Conservation (phyloP, 1,139 yeast genomes). For the Hemisphaericaspora xylanilytica region DNA sequence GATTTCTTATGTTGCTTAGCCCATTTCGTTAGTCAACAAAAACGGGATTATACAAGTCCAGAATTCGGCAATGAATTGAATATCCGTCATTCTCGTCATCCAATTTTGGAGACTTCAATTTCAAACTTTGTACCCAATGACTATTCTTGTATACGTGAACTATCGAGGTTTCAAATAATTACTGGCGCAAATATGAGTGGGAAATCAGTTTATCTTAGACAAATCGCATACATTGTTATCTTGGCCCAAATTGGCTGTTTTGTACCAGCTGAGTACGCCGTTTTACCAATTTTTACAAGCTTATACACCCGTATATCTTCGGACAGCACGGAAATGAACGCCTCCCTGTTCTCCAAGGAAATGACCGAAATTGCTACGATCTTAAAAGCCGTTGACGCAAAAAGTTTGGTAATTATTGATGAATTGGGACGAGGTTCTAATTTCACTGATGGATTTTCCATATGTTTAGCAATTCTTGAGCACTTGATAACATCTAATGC, state of each 20-base stretch:
- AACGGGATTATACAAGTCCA: slow-evolving; percentile 30
- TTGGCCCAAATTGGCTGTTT: slow-evolving; percentile 53
- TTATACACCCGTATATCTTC: slow-evolving; percentile 47
- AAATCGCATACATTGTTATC: slow-evolving; percentile 42
- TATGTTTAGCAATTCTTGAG: slow-evolving; percentile 38
- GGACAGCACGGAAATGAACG: slow-evolving; percentile 35
- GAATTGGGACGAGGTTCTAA: slow-evolving; percentile 53
- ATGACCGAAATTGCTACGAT: slow-evolving; percentile 48
- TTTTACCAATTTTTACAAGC: slow-evolving; percentile 37
- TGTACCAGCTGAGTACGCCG: slow-evolving; percentile 48
- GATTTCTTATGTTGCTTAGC: slow-evolving; percentile 42
- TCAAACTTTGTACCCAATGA: slow-evolving; percentile 36
- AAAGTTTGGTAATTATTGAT: slow-evolving; percentile 45
- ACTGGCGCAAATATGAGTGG: slow-evolving; percentile 57
- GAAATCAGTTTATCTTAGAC: slow-evolving; percentile 49
- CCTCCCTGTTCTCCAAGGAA: slow-evolving; percentile 49
- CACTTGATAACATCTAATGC: slow-evolving; percentile 21
- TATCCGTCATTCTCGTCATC: slow-evolving; percentile 38
- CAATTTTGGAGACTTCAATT: slow-evolving; percentile 30
- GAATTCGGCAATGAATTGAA: slow-evolving; percentile 28
- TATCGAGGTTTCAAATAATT: slow-evolving; percentile 40
- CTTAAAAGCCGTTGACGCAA: slow-evolving; percentile 25
- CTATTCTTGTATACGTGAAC: slow-evolving; percentile 27
- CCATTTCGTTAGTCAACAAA: slow-evolving; percentile 17
- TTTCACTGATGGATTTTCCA: slow-evolving; percentile 38